Conservation (phyloP, 2,329 filamentous ascomycete genomes). For the Phyllosticta citribraziliensis region DNA sequence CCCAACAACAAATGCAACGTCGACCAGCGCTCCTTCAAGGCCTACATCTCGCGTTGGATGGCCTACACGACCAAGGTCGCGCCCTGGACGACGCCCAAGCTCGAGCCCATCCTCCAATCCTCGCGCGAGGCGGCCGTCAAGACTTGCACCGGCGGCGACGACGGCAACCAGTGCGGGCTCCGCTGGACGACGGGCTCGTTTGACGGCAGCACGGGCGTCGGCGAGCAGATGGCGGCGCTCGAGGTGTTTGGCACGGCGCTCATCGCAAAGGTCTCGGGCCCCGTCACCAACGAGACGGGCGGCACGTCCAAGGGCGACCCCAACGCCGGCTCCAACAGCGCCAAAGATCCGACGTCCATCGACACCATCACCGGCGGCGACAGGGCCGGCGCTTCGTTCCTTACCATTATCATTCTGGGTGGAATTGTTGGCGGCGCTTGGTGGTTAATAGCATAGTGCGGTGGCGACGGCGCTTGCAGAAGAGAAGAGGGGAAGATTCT, state of each 20-base stretch:
- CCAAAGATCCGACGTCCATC: conserved; percentile 21
- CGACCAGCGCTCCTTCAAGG: conserved; percentile 39
- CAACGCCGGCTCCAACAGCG: conserved; percentile 25
- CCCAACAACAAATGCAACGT: conserved; percentile 35
- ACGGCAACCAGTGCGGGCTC: conserved; percentile 38
- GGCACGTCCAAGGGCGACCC: conserved; percentile 42
- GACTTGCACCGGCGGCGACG: conserved; percentile 42
- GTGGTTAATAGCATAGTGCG: conserved; percentile 37
- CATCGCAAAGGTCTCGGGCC: conserved; percentile 5
- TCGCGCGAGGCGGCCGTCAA: conserved; percentile 48
- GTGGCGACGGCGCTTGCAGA: neutral
- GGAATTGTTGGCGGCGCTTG: conserved; percentile 46
- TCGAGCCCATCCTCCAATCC: conserved; percentile 43
- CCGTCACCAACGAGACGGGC: conserved; percentile 40
- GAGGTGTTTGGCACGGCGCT: conserved; percentile 41
- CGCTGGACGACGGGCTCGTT: conserved; percentile 34
- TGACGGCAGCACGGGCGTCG: conserved; percentile 43
- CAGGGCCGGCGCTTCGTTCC: conserved; percentile 56
- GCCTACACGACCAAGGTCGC: conserved; percentile 31
- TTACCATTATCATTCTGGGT: conserved; percentile 50
- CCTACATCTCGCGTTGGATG: conserved; percentile 35
- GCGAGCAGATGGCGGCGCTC: conserved; percentile 51
- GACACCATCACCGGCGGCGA: conserved; percentile 48
- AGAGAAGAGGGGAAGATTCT: neutral
- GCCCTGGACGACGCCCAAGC: conserved; percentile 24